Conservation (phyloP, 176 grass and related monocot species). For the Dactylis glomerata region DNA sequence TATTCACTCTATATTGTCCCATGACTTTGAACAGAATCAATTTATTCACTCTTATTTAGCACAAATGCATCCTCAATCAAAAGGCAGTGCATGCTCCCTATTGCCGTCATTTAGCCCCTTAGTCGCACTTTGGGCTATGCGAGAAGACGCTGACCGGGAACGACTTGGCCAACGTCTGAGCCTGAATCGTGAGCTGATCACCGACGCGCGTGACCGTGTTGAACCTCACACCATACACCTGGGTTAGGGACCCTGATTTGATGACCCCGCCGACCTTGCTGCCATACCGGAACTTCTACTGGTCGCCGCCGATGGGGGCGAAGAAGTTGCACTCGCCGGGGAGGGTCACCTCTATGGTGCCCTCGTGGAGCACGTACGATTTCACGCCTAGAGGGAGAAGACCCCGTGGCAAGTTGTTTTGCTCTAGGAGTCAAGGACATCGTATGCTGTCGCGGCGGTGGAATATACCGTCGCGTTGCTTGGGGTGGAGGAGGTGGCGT, state of each 20-base stretch:
- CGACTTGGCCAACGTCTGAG: background rate
- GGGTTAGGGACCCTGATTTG: background rate
- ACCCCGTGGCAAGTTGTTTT: constrained; percentile 5
- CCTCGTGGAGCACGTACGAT: background rate
- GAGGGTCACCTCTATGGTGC: background rate
- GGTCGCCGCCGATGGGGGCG: background rate
- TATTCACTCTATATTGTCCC: too few species aligned
- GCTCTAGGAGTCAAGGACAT: background rate
- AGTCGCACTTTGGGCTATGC: background rate
- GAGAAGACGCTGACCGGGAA: background rate
- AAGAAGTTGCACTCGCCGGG: background rate
- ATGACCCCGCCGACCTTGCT: background rate
- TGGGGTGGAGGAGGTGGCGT: background rate
- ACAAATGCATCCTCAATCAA: background rate
- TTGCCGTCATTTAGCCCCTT: background rate
- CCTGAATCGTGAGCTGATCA: background rate
- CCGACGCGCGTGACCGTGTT: background rate
- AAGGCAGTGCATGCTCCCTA: background rate
- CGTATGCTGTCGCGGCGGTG: background rate
- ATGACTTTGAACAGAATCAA: too few species aligned
- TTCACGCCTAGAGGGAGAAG: background rate
- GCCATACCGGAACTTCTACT: background rate
- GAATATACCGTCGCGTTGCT: background rate
- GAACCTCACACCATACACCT: background rate
- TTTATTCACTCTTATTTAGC: too few species aligned